Evolutionary conservation across 2,329 filamentous ascomycete genomes (phyloP).

Genomic region (Cytospora piceicola): DNA sequence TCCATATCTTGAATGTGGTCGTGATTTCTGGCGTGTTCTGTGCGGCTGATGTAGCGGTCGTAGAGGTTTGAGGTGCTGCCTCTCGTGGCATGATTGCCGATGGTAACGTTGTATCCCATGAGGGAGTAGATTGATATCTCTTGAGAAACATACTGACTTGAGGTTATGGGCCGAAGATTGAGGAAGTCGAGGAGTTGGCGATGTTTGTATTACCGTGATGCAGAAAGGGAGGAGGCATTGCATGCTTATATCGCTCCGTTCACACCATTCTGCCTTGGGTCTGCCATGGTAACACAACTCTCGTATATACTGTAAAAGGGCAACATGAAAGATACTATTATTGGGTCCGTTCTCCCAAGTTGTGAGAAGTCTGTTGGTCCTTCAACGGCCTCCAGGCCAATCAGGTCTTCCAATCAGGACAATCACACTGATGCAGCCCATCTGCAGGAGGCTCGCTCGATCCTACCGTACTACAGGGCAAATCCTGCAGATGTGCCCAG

Average conservation of each 20-base stretch:
- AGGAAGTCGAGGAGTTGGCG: not conserved
- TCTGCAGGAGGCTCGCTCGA: conserved; percentile 10
- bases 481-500: conserved; percentile 21
- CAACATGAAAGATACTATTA: conserved; percentile 12
- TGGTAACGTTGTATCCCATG: conserved; percentile 11
- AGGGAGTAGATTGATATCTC: not conserved
- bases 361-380: conserved; percentile 3
- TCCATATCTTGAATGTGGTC: conserved; percentile 32
- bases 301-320: conserved; percentile 17
- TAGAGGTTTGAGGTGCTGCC: not conserved
- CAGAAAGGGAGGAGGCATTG: not conserved
- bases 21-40: conserved; percentile 36
- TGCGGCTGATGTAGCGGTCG: not conserved
- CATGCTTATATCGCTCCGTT: conserved; percentile 16
- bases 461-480: conserved; percentile 10
- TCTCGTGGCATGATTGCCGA: not conserved
- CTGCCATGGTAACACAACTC: conserved; percentile 14
- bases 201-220: not conserved
- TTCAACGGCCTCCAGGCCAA: conserved; percentile 14
- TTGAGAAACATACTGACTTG: not conserved
- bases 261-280: conserved; percentile 5
- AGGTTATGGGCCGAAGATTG: not conserved
- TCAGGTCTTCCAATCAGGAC: not conserved
- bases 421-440: not conserved
- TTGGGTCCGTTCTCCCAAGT: conserved; percentile 9